Percentiles rank a stretch among this genome's conserved stretches.
Evolutionary conservation across 2,329 filamentous ascomycete species (phyloP).

Genomic region (Claviceps maximensis): DNA sequence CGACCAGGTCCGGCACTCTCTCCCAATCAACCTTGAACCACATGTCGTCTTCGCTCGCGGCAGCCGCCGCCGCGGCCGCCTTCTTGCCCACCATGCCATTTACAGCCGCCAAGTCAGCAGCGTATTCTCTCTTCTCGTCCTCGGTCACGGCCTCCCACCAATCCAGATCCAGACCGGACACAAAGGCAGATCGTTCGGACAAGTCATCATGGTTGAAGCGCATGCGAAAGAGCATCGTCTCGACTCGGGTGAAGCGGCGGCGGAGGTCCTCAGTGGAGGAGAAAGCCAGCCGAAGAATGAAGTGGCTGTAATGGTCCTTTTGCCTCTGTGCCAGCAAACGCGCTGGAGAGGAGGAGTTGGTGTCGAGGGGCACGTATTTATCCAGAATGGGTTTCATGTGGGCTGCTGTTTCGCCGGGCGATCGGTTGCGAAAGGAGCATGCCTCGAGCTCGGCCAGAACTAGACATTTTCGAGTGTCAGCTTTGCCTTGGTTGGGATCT

Average conservation of each 20-base stretch:
- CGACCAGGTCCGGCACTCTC: constrained; percentile 78
- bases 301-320: constrained; percentile 96
- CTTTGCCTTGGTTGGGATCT: not conserved
- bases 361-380: constrained; percentile 71
- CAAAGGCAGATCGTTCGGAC: constrained; percentile 61
- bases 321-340: constrained; percentile 61
- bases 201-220: constrained; percentile 66
- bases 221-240: constrained; percentile 79
- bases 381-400: constrained; percentile 80
- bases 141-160: constrained; percentile 83
- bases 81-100: constrained; percentile 22
- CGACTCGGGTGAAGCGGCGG: constrained; percentile 70
- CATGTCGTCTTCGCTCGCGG: constrained; percentile 54
- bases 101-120: constrained; percentile 43
- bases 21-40: constrained; percentile 99
- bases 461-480: constrained; percentile 18
- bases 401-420: constrained; percentile 63
- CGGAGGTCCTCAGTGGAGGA: constrained; percentile 82
- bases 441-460: constrained; percentile 83
- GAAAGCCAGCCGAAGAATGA: constrained; percentile 89
- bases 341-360: constrained; percentile 51
- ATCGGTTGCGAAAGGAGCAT: constrained; percentile 87
- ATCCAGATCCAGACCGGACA: constrained; percentile 62
- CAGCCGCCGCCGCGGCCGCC: constrained; percentile 6
- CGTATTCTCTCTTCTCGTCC: constrained; percentile 58